Base-by-base conservation (phyloP, 257 asterid genomes). In the Solanum pimpinellifolium region DNA sequence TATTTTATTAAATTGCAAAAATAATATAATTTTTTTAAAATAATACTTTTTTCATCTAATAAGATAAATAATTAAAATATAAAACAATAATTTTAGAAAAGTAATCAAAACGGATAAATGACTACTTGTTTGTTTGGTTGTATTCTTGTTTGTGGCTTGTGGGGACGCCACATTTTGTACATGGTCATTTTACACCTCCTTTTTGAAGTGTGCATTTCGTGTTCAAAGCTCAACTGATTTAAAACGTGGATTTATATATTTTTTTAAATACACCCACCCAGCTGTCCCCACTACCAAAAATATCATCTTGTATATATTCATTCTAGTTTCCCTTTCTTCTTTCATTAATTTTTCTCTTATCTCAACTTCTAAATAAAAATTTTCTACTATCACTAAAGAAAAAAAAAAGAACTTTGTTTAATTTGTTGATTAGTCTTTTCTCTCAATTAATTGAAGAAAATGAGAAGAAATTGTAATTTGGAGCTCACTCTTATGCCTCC, bases 391-490 rank as follows among this genome's bases (percentile, higher is more conserved):
- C 66, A 56, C 66, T 20, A 18, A 56, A 56, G 8, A 16, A 6
- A 52, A 60, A 9, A 5, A 4, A 23, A n/a, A 5, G 39, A 37
- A 65, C 31, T 25, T 69, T 69, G 6, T 69, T 69, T 37, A 37
- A 37, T 37, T 37, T 13, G 76, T 69, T 29, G 23, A 69, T 69
- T 29, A 14, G 25, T 70, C 1, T 56, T 8, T 56, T 20, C 66
- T 56, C 66, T 3, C 66, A 56, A 56, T 56, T 56, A 72, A 74
- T 69, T 72, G 78, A 70, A 29, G 66, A 86, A 75, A 39, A 88
- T 90, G 91, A 86, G 39, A 60, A 88, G 89, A 86, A 88, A 83
- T 49, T 88, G 88, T 76, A 88, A 85, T 77, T 88, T 90, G 76
- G 89, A 90, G 42, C 90, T 90, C 44, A 21, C 87, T 9, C 92